phyloP scores from a whole-genome alignment of 768 basidiomycete species.

The Boletus bicolor region DNA sequence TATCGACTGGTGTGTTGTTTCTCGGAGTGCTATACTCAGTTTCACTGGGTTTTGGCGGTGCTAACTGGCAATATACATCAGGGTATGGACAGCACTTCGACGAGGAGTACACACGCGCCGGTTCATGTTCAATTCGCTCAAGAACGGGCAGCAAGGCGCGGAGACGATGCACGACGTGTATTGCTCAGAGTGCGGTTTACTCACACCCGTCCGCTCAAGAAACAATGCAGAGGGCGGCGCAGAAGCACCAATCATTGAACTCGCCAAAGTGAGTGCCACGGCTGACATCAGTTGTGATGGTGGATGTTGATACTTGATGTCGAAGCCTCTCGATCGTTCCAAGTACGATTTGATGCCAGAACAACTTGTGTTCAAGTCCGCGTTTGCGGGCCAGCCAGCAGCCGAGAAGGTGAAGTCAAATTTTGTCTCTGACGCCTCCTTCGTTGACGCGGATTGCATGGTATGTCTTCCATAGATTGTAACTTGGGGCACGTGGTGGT shows the following conservation, averaged over 20 bases:
- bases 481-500: neutral
- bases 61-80: neutral
- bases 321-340: neutral
- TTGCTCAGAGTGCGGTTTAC: conserved; percentile 11
- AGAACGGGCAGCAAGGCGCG: conserved; percentile 7
- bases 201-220: conserved; percentile 5
- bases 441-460: neutral
- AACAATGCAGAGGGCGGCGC: conserved; percentile 10
- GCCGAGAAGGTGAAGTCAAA: neutral
- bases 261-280: conserved; percentile 1
- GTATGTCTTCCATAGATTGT: neutral
- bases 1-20: neutral
- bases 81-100: conserved; percentile 12
- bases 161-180: conserved; percentile 15
- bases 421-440: neutral
- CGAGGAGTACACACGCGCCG: conserved; percentile 11
- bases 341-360: neutral
- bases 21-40: neutral
- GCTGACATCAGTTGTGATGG: neutral
- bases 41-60: neutral
- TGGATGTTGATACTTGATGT: neutral
- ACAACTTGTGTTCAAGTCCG: neutral
- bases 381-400: neutral
- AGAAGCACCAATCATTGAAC: conserved; percentile 6
- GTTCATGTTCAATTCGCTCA: conserved; percentile 12